These are phyloP conservation scores for Coprinopsis strossmayeri DNA, from an alignment of 768 basidiomycete species.

Conservation along the genomic window DNA sequence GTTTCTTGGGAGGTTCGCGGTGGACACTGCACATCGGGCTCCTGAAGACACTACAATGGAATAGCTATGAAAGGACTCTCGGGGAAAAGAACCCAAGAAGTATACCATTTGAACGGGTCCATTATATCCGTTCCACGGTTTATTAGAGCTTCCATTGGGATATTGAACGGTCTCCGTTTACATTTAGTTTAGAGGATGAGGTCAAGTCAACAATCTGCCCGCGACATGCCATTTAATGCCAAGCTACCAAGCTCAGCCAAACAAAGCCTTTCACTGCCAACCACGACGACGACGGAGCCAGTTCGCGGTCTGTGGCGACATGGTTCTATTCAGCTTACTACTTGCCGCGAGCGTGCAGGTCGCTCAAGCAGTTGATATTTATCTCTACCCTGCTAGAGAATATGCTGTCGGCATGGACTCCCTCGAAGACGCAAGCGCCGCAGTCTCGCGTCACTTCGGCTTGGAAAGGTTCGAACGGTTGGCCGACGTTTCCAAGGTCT, in stretches of 20 bases:
- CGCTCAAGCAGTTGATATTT: constrained; percentile 50
- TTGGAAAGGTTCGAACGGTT: constrained; percentile 58
- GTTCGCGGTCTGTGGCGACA: constrained; percentile 18
- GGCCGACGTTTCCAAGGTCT: constrained; percentile 24
- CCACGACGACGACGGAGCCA: constrained; percentile 5
- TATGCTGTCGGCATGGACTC: constrained; percentile 34
- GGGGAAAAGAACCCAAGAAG: constrained; percentile 5
- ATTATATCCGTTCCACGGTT: constrained; percentile 15
- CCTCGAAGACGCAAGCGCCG: constrained; percentile 49
- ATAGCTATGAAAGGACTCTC: constrained; percentile 13
- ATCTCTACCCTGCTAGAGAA: constrained; percentile 42
- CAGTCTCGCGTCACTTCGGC: constrained; percentile 64
- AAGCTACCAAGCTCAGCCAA: constrained; percentile 16
- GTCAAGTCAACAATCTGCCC: neutral
- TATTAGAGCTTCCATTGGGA: constrained; percentile 21
- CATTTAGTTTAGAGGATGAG: neutral
- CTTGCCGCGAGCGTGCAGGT: constrained; percentile 28
- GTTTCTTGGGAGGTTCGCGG: constrained; percentile 9
- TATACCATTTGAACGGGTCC: constrained; percentile 27
- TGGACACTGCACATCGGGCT: constrained; percentile 12
- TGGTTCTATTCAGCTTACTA: constrained; percentile 20
- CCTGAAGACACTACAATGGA: constrained; percentile 20
- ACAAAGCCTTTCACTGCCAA: constrained; percentile 17
- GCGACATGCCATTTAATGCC: neutral
- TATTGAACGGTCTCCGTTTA: neutral